Evolutionary conservation across 176 grass and related monocot genomes (phyloP), one percentile per base, ranked within the genome.

Genomic region (Calamus simplicifolius): DNA sequence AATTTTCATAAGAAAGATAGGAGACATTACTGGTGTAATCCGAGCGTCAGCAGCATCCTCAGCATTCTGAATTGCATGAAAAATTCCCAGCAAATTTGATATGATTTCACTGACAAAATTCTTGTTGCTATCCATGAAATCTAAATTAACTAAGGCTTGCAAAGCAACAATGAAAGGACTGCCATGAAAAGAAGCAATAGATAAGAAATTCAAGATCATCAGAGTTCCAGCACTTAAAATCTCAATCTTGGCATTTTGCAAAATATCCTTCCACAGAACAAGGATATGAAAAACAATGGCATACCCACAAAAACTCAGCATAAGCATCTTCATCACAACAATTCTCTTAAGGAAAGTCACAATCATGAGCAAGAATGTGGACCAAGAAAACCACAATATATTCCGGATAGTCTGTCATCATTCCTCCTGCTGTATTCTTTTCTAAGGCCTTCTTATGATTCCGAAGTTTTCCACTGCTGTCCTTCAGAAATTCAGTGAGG

Each of bases 311-410:
- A 71, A 88, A 63, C 62, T 82, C 84, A 23, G 67, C 51, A 78
- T 81, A 88, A 58, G 29, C 72, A 73, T 54, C 78, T 55, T 77
- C 71, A 54, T 91, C 74, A 80, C 69, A 74, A 66, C 49, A 75
- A 52, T 78, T 64, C 8, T 75, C 64, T 16, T 56, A 65, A 74
- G 84, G 81, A 62, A 97, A 75, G n/a, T 62, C 56, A 43, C 52
- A 21, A 61, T 74, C 81, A 80, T 85, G 78, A 62, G 73, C 84
- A 69, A 97, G 84, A 58, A 78, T 59, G 80, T 88, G 80, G 63
- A 88, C 79, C 64, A 97, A 66, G 59, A 87, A 97, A 72, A 97
- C 80, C 65, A 97, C 69, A 78, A 85, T 69, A 85, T 97, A 97
- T 58, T 75, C 69, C 60, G 87, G 87, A 27, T 88, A 79, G 64